These are phyloP conservation scores for Candida germanica DNA, from an alignment of 805 yeast species.

Conservation along the genomic window DNA sequence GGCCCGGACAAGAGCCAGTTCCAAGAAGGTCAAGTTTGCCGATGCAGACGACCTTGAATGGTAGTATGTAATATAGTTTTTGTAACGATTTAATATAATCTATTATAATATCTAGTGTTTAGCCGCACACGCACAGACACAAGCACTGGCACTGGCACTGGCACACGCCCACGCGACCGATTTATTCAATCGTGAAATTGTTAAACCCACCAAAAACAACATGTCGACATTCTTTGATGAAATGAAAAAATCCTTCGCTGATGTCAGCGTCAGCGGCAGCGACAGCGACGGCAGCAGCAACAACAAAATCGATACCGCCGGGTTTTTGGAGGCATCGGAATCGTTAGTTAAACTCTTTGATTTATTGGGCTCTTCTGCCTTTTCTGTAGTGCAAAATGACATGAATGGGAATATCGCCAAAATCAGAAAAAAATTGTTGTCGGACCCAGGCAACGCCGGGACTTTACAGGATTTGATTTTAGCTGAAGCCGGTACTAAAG, in stretches of 20 bases:
- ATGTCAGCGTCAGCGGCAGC: constrained; percentile 59
- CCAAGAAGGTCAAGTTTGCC: constrained; percentile 18
- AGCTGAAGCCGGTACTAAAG: constrained; percentile 63
- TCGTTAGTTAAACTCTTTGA: constrained; percentile 81
- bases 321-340: constrained; percentile 80
- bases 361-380: constrained; percentile 80
- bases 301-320: constrained; percentile 67
- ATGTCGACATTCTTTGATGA: constrained; percentile 82
- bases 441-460: constrained; percentile 59
- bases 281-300: constrained; percentile 57
- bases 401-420: constrained; percentile 84
- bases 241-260: constrained; percentile 69
- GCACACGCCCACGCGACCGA: too few species aligned
- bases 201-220: too few species aligned
- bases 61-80: constrained; percentile 17
- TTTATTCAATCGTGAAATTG: too few species aligned
- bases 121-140: too few species aligned
- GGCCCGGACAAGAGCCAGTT: constrained; percentile 3
- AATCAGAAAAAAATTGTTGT: constrained; percentile 61
- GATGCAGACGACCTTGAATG: constrained; percentile 37
- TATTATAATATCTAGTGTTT: background rate
- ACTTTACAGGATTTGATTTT: constrained; percentile 77
- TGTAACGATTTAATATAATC: background rate
- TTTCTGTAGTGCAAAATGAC: constrained; percentile 79
- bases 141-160: constrained; percentile 1